These are phyloP conservation scores for Colletotrichum caudatum DNA, from an alignment of 2,329 filamentous ascomycete species.

Conservation along the genomic window DNA sequence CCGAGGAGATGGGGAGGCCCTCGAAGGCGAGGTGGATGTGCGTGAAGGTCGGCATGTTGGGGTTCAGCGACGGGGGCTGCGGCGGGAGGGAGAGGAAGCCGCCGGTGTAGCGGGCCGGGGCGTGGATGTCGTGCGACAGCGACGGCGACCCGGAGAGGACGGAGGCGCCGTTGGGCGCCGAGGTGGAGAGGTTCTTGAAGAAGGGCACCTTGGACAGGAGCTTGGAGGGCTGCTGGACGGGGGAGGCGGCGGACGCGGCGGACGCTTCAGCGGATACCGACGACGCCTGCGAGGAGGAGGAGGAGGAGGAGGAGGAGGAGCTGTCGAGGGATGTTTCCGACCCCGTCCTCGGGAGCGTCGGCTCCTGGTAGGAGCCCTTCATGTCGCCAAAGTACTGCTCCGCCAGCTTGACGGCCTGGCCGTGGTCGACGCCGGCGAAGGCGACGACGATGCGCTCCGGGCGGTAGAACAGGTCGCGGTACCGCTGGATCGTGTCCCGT, in stretches of 20 bases:
- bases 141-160: slow-evolving; percentile 61
- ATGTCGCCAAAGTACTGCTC: slow-evolving; percentile 94
- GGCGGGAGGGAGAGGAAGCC: slow-evolving; percentile 89
- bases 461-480: slow-evolving; percentile 85
- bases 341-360: slow-evolving; percentile 64
- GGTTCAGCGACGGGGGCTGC: slow-evolving; percentile 81
- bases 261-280: slow-evolving; percentile 47
- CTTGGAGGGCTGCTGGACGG: slow-evolving; percentile 65
- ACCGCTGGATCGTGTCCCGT: slow-evolving; percentile 78
- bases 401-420: slow-evolving; percentile 81
- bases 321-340: slow-evolving; percentile 67
- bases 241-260: slow-evolving; percentile 47
- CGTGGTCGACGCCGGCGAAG: slow-evolving; percentile 90
- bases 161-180: slow-evolving; percentile 72
- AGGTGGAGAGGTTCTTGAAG: slow-evolving; percentile 88
- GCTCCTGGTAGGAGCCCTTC: slow-evolving; percentile 64
- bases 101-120: slow-evolving; percentile 87
- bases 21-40: slow-evolving; percentile 98
- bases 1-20: slow-evolving; percentile 87
- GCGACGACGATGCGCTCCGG: slow-evolving; percentile 95
- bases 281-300: slow-evolving; percentile 49
- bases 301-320: slow-evolving; percentile 43
- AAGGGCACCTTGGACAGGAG: slow-evolving; percentile 88
- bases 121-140: slow-evolving; percentile 66
- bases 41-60: slow-evolving; percentile 82